A percentile compares a stretch with the other conserved stretches of the same genome.
These are phyloP conservation scores for Hyaloscypha variabilis DNA, from an alignment of 495 filamentous ascomycete species.

Conservation along the genomic window DNA sequence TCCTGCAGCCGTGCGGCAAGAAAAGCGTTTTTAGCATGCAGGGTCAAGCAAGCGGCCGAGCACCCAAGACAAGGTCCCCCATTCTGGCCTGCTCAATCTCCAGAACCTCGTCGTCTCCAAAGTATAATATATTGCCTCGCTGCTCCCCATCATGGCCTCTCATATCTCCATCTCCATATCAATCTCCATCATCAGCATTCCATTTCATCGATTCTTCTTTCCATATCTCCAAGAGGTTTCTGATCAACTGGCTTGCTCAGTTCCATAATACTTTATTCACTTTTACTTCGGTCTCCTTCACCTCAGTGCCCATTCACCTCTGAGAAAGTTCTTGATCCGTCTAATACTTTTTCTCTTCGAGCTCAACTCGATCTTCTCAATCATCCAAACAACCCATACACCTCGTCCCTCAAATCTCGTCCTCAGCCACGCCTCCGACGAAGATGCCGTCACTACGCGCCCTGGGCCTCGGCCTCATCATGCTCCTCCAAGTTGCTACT, in stretches of 20 bases:
- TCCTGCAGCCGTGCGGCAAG: background rate
- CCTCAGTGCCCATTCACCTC: background rate
- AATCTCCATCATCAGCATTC: background rate
- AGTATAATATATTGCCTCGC: background rate
- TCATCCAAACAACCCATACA: background rate
- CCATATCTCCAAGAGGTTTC: background rate
- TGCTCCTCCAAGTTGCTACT: constrained; percentile 12
- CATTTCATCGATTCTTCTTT: background rate
- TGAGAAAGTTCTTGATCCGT: background rate
- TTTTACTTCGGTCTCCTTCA: background rate
- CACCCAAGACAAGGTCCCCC: background rate
- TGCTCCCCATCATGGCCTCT: background rate
- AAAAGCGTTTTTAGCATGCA: background rate
- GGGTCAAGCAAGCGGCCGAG: background rate
- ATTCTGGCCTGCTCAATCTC: background rate
- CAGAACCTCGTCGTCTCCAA: background rate
- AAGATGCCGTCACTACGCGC: constrained; percentile 24
- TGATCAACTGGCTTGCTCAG: background rate
- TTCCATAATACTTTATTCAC: background rate
- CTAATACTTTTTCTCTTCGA: background rate
- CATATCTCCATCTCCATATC: too few relatives aligned
- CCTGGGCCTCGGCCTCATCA: constrained; percentile 21
- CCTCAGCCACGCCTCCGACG: background rate
- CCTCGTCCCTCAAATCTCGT: constrained; percentile 3
- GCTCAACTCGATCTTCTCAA: background rate